A percentile compares a stretch with the other conserved stretches of the same genome.
These are phyloP conservation scores for Globisporangium takayamanum DNA, from an alignment of 352 stramenopile genomes.

Conservation along the genomic window DNA sequence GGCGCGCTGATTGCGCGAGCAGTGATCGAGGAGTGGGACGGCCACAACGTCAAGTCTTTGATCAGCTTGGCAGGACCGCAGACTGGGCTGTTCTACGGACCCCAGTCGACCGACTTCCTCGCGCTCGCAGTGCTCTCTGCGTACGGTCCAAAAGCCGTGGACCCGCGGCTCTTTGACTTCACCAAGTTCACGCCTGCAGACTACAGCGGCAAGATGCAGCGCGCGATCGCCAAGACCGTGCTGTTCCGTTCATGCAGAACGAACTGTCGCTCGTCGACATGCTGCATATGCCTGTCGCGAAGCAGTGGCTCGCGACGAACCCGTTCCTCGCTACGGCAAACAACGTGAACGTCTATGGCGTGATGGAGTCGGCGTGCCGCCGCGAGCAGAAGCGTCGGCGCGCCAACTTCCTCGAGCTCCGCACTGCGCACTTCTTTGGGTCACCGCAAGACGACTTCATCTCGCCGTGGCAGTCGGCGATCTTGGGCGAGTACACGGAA, in stretches of 20 bases:
- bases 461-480: slow-evolving; percentile 21
- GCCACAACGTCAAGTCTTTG: slow-evolving; percentile 21
- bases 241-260: slow-evolving; percentile 9
- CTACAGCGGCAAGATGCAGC: slow-evolving; percentile 19
- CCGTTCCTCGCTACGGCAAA: slow-evolving; percentile 14
- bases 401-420: slow-evolving; percentile 20
- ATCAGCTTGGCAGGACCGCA: slow-evolving; percentile 21
- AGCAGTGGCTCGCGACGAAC: slow-evolving; percentile 1
- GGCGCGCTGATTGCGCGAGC: slow-evolving; percentile 18
- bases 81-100: slow-evolving; percentile 31
- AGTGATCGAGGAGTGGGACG: slow-evolving; percentile 26
- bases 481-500: slow-evolving; percentile 20
- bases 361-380: not conserved
- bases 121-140: slow-evolving; percentile 12
- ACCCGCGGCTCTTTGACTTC: slow-evolving; percentile 15
- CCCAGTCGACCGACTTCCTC: slow-evolving; percentile 14
- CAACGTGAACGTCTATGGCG: slow-evolving; percentile 5
- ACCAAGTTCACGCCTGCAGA: slow-evolving; percentile 14
- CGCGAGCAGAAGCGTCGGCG: slow-evolving; percentile 10
- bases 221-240: slow-evolving; percentile 13
- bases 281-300: slow-evolving; percentile 7
- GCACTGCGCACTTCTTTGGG: slow-evolving; percentile 21
- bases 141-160: slow-evolving; percentile 13
- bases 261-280: slow-evolving; percentile 18
- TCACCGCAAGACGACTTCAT: slow-evolving; percentile 24